phyloP scores from a whole-genome alignment of 768 basidiomycete species.

The Trametopsis cervina region DNA sequence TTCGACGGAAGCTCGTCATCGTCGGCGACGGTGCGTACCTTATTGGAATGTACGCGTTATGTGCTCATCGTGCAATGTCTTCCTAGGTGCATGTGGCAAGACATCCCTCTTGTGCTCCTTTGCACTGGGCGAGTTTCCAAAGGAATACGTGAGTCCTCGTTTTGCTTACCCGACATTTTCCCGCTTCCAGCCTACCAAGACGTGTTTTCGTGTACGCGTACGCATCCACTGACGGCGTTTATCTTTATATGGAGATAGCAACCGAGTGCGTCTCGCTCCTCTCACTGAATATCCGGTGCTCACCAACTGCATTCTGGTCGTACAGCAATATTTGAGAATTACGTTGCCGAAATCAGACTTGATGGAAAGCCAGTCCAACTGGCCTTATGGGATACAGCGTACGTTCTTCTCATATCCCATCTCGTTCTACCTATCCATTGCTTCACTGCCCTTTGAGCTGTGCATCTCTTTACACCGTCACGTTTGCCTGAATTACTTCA shows the following conservation, averaged over 20 bases:
- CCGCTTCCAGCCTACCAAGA: no score
- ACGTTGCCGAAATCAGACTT: constrained; percentile 95
- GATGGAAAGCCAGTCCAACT: constrained; percentile 97
- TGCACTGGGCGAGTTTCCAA: constrained; percentile 90
- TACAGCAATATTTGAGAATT: constrained; percentile 94
- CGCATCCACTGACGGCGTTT: neutral
- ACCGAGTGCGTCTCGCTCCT: constrained; percentile 33
- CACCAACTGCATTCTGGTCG: constrained; percentile 6
- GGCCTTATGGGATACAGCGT: constrained; percentile 99
- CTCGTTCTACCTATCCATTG: neutral
- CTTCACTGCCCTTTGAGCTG: neutral
- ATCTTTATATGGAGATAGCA: constrained; percentile 33
- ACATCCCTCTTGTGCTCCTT: constrained; percentile 88
- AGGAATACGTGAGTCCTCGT: constrained; percentile 80
- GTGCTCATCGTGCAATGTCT: constrained; percentile 14
- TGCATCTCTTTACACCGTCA: neutral
- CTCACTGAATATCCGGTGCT: neutral
- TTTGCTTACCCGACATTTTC: neutral
- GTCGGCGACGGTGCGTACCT: constrained; percentile 81
- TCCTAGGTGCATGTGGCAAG: constrained; percentile 89
- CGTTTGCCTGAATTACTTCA: neutral
- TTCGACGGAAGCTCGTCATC: constrained; percentile 92
- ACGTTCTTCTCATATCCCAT: constrained; percentile 30
- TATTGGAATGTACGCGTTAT: neutral
- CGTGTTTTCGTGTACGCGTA: no score